Percentiles rank a stretch among this genome's conserved stretches.
phyloP scores from a whole-genome alignment of 208 protist species.

The Crithidia sp. region DNA sequence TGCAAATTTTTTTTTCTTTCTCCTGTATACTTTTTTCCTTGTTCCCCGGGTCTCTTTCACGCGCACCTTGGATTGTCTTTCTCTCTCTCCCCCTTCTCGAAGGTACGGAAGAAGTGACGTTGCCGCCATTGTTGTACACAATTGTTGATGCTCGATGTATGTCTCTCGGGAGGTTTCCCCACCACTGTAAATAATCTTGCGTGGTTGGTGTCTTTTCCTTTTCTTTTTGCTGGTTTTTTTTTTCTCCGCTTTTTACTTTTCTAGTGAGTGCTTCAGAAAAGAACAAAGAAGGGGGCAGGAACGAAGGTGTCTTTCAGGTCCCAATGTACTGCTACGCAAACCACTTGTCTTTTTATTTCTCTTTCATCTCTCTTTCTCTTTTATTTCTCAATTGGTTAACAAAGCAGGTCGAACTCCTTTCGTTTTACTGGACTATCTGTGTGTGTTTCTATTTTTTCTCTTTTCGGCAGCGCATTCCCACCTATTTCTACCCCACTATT shows the following conservation, averaged over 20 bases:
- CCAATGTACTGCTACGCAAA: constrained; percentile 5
- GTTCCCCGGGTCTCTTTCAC: neutral
- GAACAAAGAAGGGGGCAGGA: constrained; percentile 4
- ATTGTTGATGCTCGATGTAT: no score
- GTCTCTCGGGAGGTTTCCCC: no score
- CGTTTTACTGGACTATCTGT: no score
- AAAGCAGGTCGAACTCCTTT: no score
- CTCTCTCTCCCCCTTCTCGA: neutral
- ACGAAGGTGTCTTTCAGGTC: neutral
- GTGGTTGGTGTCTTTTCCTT: neutral
- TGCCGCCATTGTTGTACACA: no score
- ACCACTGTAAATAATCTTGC: no score
- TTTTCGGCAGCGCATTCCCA: no score
- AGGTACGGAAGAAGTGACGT: no score
- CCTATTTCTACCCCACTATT: no score
- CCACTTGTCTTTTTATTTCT: constrained; percentile 11
- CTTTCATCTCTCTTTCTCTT: constrained; percentile 1
- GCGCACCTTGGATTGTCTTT: neutral
- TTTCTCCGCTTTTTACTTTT: constrained; percentile 12
- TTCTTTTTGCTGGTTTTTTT: neutral
- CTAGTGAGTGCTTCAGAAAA: neutral
- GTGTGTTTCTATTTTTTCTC: no score
- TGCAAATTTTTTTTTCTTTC: neutral
- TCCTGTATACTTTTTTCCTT: constrained; percentile 16
- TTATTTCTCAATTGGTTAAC: no score